Percentiles rank a stretch among this genome's conserved stretches.
These are phyloP conservation scores for Graphilbum ipis-grandicollis DNA, from an alignment of 2,329 filamentous ascomycete species.

Conservation along the genomic window DNA sequence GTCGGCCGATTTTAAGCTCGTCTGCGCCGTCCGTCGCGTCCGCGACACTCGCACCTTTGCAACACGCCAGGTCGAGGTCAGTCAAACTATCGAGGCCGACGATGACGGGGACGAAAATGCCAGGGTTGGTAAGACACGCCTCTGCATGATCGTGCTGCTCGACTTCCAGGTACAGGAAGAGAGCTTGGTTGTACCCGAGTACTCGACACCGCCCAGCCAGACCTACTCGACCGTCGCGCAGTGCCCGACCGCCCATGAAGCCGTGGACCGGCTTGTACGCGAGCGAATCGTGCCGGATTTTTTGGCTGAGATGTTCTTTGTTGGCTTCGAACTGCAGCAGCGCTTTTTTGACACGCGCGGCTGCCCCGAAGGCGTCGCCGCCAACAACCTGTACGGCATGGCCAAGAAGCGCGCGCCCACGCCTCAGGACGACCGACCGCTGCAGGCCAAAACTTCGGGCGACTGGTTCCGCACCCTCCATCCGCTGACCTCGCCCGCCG, in stretches of 20 bases:
- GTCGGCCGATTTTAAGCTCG: background rate
- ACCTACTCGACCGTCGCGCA: background rate
- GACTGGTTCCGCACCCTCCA: background rate
- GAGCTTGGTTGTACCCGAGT: background rate
- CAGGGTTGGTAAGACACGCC: background rate
- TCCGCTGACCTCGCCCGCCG: background rate
- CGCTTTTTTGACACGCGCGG: background rate
- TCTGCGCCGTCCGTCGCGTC: background rate
- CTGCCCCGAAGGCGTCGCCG: background rate
- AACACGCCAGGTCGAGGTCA: background rate
- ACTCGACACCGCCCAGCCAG: background rate
- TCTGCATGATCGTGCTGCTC: background rate
- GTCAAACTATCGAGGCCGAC: background rate
- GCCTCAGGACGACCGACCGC: background rate
- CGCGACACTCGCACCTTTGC: background rate
- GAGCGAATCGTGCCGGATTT: too few relatives aligned
- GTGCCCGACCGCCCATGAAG: background rate
- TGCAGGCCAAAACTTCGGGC: background rate
- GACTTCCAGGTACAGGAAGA: background rate
- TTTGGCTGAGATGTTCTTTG: background rate
- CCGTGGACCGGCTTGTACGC: background rate
- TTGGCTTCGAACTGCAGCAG: background rate
- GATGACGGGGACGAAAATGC: too few relatives aligned
- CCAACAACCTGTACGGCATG: background rate
- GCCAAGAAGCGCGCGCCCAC: background rate